Conservation (phyloP, 495 filamentous ascomycete species). For the Mycothermus thermophilus region DNA sequence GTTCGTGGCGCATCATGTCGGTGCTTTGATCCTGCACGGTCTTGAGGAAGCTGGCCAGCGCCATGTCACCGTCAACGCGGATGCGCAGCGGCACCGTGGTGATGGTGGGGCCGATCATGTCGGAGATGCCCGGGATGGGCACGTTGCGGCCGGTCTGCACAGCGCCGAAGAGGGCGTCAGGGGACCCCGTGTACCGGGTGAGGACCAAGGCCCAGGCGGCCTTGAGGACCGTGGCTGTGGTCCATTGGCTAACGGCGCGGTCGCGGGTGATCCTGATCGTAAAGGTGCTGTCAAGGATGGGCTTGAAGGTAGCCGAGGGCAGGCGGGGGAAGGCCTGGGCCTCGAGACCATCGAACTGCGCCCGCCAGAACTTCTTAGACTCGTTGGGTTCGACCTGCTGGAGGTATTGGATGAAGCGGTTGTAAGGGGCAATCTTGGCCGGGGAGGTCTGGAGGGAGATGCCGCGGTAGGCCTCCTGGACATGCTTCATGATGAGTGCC, state of each 20-base stretch:
- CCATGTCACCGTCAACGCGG: slow-evolving; percentile 2
- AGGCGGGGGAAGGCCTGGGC: not conserved
- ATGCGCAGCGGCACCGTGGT: slow-evolving; percentile 44
- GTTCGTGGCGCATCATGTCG: slow-evolving; percentile 30
- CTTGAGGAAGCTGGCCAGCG: slow-evolving; percentile 8
- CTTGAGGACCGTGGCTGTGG: slow-evolving; percentile 18
- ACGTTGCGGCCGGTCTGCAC: slow-evolving; percentile 32
- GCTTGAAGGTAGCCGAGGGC: slow-evolving; percentile 9
- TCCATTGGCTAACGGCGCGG: not conserved
- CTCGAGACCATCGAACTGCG: not conserved
- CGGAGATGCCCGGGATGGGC: slow-evolving; percentile 31
- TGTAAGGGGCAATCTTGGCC: slow-evolving; percentile 11
- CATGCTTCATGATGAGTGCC: slow-evolving; percentile 31
- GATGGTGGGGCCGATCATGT: slow-evolving; percentile 40
- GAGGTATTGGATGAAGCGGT: slow-evolving; percentile 21
- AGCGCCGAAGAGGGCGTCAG: slow-evolving; percentile 32
- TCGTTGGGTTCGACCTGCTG: slow-evolving; percentile 3
- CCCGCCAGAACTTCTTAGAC: slow-evolving; percentile 19
- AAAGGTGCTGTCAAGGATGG: slow-evolving; percentile 8
- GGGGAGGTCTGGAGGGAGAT: not conserved
- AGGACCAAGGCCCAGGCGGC: slow-evolving; percentile 32
- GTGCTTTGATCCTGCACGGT: slow-evolving; percentile 21
- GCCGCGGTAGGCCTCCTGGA: slow-evolving; percentile 20
- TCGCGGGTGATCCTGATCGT: slow-evolving; percentile 13
- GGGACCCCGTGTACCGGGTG: slow-evolving; percentile 21